Evolutionary conservation across 306 rosid species (phyloP).

Genomic region (Medicago arabica): DNA sequence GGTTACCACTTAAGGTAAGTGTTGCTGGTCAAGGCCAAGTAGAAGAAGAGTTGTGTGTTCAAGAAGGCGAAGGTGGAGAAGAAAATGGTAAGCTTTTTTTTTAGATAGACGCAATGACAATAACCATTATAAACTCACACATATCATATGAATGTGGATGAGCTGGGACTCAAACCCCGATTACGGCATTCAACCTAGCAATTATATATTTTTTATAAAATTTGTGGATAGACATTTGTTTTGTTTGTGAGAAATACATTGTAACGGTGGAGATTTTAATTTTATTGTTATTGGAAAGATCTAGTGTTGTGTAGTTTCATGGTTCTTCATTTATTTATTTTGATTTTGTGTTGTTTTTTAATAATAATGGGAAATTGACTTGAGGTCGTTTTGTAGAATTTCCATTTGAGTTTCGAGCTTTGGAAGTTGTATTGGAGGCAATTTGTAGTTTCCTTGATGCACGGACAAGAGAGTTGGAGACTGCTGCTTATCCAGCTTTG

Average conservation of each 20-base stretch:
- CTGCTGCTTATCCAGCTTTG: slow-evolving; percentile 76
- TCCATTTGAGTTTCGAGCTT: slow-evolving; percentile 82
- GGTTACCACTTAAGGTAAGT: slow-evolving; percentile 49
- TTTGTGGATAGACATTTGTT: too few relatives aligned
- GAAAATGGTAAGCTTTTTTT: slow-evolving; percentile 50
- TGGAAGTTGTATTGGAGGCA: slow-evolving; percentile 74
- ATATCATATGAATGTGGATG: too few relatives aligned
- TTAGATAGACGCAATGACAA: too few relatives aligned
- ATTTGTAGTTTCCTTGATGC: slow-evolving; percentile 82
- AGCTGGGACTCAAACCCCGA: too few relatives aligned
- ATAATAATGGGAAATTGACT: slow-evolving; percentile 26
- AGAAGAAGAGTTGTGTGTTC: slow-evolving; percentile 60
- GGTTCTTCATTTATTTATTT: background rate
- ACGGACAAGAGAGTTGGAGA: slow-evolving; percentile 67
- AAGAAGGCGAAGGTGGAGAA: slow-evolving; percentile 57
- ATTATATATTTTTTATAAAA: too few relatives aligned
- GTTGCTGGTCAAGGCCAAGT: slow-evolving; percentile 51
- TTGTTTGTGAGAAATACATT: background rate
- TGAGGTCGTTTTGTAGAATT: slow-evolving; percentile 51
- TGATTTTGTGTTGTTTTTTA: background rate
- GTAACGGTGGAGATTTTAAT: background rate
- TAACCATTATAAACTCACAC: too few relatives aligned
- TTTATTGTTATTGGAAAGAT: background rate
- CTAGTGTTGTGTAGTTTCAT: background rate
- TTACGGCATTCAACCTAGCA: too few relatives aligned